Evolutionary conservation across 164 flowering plant species (phyloP).

Genomic region (Kingdonia uniflora): DNA sequence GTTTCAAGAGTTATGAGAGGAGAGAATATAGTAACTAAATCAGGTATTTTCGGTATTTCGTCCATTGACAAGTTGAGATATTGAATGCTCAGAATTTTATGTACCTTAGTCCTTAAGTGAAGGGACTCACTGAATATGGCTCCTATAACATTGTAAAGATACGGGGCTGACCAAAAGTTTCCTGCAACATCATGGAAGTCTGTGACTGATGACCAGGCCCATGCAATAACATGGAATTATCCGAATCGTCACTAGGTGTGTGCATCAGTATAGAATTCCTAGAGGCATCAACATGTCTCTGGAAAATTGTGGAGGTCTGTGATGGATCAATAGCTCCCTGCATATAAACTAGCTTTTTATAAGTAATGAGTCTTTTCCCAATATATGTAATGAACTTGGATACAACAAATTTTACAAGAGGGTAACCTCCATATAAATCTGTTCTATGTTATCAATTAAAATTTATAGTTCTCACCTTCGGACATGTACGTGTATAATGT

Average conservation of each 20-base stretch:
- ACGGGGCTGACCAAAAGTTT: slow-evolving; percentile 7
- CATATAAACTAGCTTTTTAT: not conserved
- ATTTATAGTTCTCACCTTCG: slow-evolving; percentile 5
- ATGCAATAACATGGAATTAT: slow-evolving; percentile 8
- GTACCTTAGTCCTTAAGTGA: not conserved
- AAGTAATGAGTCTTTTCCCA: too few species aligned
- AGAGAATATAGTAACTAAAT: too few species aligned
- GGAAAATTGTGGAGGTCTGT: slow-evolving; percentile 11
- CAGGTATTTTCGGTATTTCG: too few species aligned
- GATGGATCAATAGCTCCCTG: slow-evolving; percentile 12
- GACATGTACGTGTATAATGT: slow-evolving; percentile 12
- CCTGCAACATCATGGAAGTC: slow-evolving; percentile 12
- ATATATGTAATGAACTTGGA: too few species aligned
- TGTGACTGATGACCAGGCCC: slow-evolving; percentile 9
- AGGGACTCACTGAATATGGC: not conserved
- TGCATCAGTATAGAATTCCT: slow-evolving; percentile 1
- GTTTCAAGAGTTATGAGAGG: too few species aligned
- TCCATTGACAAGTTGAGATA: too few species aligned
- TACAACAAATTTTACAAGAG: too few species aligned
- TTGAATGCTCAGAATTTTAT: not conserved
- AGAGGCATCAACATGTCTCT: slow-evolving; percentile 5
- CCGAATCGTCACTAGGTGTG: slow-evolving; percentile 2
- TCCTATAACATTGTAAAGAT: slow-evolving; percentile 9
- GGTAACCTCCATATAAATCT: too few species aligned
- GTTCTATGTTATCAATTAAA: not conserved